Evolutionary conservation across 1,139 yeast genomes (phyloP), one percentile per base, ranked within the genome.

Genomic region (Taphrina flavorubra): DNA sequence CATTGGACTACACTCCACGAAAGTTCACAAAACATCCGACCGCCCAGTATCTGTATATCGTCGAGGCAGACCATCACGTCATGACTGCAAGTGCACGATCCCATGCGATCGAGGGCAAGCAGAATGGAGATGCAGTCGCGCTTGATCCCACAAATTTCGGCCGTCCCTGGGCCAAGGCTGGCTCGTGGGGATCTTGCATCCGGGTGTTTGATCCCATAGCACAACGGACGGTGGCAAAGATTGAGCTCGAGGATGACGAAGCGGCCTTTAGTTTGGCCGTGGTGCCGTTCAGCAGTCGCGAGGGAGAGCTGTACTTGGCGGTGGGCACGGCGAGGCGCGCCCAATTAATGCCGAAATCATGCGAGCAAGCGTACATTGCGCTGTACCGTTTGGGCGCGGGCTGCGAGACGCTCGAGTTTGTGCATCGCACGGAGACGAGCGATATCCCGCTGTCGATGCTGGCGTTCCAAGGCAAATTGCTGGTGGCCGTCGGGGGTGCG

Each of bases 381-480:
- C 80, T 85, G 0, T 86, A 83, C 73, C 80, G 76, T 51, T 77
- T 85, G 14, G 72, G 74, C 36, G 78, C 79, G 1, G 76, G 75
- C 46, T 82, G 83, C 20, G 76, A 78, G 6, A 73, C 77, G 1
- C 73, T 89, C 20, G 78, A 79, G 57, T 80, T 86, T 37, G 74
- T 88, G 3, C 96, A 92, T 77, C 81, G 81, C 36, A 92, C 98
- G 0, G 76, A 78, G 37, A 78, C 89, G 0, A 86, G 84, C 6
- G 79, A 75, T 10, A 78, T 81, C 0, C 86, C 88, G 0, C 73
- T 81, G 40, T 81, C 88, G 0, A 74, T 92, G 76, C 72, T 78
- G 0, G 79, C 80, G 16, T 92, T 89, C 76, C 84, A 86, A 55
- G 90, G 88, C 0, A 81, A 82, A 72, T 76, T 92, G 1, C 77